These are phyloP conservation scores for Atkinsonella texensis DNA, from an alignment of 2,329 filamentous ascomycete genomes.

Conservation along the genomic window DNA sequence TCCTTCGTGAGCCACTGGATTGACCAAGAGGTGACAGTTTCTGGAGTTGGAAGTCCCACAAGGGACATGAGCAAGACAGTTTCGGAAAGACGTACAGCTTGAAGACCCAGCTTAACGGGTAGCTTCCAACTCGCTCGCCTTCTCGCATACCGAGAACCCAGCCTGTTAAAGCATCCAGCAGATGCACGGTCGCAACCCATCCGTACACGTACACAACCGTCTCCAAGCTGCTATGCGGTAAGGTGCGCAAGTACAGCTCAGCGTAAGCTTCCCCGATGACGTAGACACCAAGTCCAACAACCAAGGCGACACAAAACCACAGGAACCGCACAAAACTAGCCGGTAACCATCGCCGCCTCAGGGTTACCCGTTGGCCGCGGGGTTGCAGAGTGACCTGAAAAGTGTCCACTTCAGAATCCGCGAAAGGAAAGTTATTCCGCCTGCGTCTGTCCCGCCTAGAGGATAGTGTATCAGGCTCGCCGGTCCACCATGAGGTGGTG, in stretches of 20 bases:
- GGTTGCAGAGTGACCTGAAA: conserved; percentile 15
- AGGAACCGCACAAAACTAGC: conserved; percentile 57
- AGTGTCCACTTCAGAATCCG: conserved; percentile 27
- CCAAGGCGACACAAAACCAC: conserved; percentile 56
- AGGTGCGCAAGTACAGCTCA: conserved; percentile 53
- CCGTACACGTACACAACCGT: conserved; percentile 60
- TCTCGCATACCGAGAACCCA: conserved; percentile 56
- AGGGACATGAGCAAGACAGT: not conserved
- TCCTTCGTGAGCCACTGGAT: not conserved
- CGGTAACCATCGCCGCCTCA: conserved; percentile 45
- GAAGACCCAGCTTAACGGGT: conserved; percentile 59
- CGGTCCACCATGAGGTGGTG: conserved; percentile 53
- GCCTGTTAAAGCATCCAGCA: conserved; percentile 51
- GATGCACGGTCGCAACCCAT: conserved; percentile 54
- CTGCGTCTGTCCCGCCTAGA: conserved; percentile 22
- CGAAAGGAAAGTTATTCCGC: conserved; percentile 16
- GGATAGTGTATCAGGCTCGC: conserved; percentile 37
- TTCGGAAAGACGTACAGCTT: conserved; percentile 41
- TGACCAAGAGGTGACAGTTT: not conserved
- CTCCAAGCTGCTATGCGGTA: conserved; percentile 54
- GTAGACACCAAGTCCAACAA: conserved; percentile 52
- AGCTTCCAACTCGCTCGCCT: conserved; percentile 55
- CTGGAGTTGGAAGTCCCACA: not conserved
- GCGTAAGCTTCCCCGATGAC: conserved; percentile 58
- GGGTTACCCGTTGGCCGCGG: conserved; percentile 22